phyloP scores from a whole-genome alignment of 208 protist species.

The Wallacemonas sp. region DNA sequence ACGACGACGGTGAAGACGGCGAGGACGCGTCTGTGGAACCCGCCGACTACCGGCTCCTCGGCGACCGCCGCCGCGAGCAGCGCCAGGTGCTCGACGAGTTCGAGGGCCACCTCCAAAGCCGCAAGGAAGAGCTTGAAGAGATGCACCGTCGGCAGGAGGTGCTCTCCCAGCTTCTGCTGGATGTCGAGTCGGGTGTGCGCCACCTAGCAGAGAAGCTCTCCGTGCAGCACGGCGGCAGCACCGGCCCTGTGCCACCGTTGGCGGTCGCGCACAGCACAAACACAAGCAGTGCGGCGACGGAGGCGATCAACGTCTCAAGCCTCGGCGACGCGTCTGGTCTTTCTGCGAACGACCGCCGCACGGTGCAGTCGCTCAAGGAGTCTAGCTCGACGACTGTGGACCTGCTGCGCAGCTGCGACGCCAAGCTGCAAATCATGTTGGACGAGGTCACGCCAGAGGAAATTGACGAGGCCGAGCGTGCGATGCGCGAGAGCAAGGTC shows the following conservation, averaged over 20 bases:
- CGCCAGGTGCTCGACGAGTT: conserved; percentile 88
- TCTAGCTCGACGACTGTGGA: conserved; percentile 23
- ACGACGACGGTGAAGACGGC: conserved; percentile 7
- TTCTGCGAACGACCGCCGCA: conserved; percentile 1
- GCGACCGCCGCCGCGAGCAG: conserved; percentile 40
- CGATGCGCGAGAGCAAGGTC: conserved; percentile 16
- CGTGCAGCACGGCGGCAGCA: conserved; percentile 9
- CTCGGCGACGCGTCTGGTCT: neutral
- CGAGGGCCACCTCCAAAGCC: conserved; percentile 77
- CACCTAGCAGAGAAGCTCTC: conserved; percentile 87
- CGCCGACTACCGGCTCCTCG: conserved; percentile 54
- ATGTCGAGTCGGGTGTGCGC: conserved; percentile 88
- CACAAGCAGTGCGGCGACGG: neutral
- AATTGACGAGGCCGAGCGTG: conserved; percentile 31
- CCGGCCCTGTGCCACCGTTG: neutral
- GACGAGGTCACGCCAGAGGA: conserved; percentile 52
- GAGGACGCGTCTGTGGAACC: neutral
- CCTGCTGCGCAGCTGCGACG: conserved; percentile 51
- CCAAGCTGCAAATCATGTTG: conserved; percentile 64
- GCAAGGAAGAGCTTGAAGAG: conserved; percentile 54
- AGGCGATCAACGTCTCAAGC: neutral
- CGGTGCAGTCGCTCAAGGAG: conserved; percentile 6
- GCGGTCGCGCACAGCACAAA: neutral
- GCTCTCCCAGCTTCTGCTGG: conserved; percentile 70
- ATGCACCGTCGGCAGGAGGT: conserved; percentile 57